These are phyloP conservation scores for Clitopilus hobsonii DNA, from an alignment of 768 basidiomycete species.

Conservation along the genomic window DNA sequence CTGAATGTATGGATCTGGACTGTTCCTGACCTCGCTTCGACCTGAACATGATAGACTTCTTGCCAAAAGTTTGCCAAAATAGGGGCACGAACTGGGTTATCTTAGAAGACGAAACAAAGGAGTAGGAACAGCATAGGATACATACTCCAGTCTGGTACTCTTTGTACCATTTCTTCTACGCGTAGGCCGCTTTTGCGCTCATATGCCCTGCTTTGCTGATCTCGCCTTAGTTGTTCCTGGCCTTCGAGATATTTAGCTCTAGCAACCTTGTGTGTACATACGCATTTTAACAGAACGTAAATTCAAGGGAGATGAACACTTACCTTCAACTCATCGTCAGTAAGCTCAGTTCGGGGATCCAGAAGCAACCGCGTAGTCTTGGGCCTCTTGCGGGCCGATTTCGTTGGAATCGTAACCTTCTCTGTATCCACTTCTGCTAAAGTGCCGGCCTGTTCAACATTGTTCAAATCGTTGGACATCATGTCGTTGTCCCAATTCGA, in stretches of 20 bases:
- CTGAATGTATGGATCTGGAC: slow-evolving; percentile 33
- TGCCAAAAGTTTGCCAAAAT: slow-evolving; percentile 73
- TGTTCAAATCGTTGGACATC: too few relatives aligned
- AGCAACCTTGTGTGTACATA: slow-evolving; percentile 38
- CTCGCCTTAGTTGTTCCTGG: slow-evolving; percentile 51
- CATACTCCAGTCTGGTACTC: slow-evolving; percentile 62
- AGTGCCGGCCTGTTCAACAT: too few relatives aligned
- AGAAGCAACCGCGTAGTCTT: slow-evolving; percentile 58
- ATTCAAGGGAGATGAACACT: slow-evolving; percentile 3
- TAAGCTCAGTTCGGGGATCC: slow-evolving; percentile 74
- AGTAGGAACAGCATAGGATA: neutral
- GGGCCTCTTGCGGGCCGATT: slow-evolving; percentile 18
- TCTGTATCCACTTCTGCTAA: too few relatives aligned
- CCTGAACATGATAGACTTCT: slow-evolving; percentile 64
- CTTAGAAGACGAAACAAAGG: neutral
- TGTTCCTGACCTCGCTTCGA: slow-evolving; percentile 52
- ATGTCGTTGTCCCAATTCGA: too few relatives aligned
- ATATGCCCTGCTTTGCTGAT: slow-evolving; percentile 43
- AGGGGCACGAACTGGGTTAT: slow-evolving; percentile 61
- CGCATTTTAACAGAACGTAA: slow-evolving; percentile 1
- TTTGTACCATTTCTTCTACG: slow-evolving; percentile 64
- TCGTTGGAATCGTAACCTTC: slow-evolving; percentile 8
- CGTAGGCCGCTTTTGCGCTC: slow-evolving; percentile 52
- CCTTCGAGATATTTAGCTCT: slow-evolving; percentile 63
- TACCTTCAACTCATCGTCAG: slow-evolving; percentile 79